phyloP scores from a whole-genome alignment of 2,329 filamentous ascomycete genomes.

The Colletotrichum sp. region DNA sequence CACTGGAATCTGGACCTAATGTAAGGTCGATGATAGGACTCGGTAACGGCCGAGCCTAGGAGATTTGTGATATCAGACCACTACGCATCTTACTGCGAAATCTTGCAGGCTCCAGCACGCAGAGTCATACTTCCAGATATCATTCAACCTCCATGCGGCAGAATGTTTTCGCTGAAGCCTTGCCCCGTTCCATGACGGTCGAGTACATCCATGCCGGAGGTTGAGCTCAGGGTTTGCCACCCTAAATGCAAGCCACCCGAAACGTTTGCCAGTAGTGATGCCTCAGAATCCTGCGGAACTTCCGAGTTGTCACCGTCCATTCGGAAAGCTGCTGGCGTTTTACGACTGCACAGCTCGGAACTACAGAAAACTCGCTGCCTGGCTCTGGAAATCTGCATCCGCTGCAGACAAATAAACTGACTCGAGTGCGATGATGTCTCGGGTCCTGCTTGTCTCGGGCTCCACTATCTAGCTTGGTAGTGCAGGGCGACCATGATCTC shows the following conservation, averaged over 20 bases:
- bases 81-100: neutral
- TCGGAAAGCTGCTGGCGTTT: neutral
- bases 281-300: neutral
- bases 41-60: neutral
- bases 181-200: neutral
- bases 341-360: neutral
- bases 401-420: neutral
- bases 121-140: neutral
- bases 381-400: neutral
- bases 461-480: neutral
- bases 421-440: neutral
- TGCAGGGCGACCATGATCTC: neutral
- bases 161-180: neutral
- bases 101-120: neutral
- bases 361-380: neutral
- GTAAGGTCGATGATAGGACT: neutral
- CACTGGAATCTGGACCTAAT: neutral
- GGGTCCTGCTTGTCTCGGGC: neutral
- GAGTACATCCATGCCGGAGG: neutral
- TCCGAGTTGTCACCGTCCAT: neutral
- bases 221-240: neutral
- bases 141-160: neutral
- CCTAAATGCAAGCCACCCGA: neutral
- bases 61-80: neutral
- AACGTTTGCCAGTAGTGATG: rapidly evolving